Evolutionary conservation across 1,284 basidiomycete genomes (phyloP).

Genomic region (Hemileia vastatrix): DNA sequence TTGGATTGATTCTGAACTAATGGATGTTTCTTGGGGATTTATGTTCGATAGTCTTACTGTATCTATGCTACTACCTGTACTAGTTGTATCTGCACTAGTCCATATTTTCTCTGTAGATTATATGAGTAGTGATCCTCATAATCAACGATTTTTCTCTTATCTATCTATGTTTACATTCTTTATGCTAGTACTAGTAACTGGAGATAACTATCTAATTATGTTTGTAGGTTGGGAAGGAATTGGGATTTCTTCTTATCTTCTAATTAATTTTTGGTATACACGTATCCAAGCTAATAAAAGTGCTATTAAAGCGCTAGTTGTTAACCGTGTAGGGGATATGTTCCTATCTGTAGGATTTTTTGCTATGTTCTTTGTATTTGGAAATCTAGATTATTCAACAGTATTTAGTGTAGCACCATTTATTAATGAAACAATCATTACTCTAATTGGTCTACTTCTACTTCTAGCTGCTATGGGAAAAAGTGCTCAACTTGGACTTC

Average conservation of each 20-base stretch:
- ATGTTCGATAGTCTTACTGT: conserved; percentile 44
- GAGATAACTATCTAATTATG: conserved; percentile 44
- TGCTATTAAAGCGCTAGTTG: conserved; percentile 43
- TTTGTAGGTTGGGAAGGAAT: conserved; percentile 45
- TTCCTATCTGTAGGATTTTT: conserved; percentile 43
- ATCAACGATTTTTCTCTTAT: conserved; percentile 46
- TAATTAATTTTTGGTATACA: conserved; percentile 45
- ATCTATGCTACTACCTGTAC: conserved; percentile 42
- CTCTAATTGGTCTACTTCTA: conserved; percentile 41
- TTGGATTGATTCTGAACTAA: conserved; percentile 43
- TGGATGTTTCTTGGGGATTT: conserved; percentile 42
- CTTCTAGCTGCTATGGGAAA: conserved; percentile 43
- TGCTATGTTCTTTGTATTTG: conserved; percentile 40
- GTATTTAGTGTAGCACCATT: conserved; percentile 41
- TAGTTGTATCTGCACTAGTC: conserved; percentile 43
- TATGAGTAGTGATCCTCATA: conserved; percentile 44
- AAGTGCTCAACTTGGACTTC: conserved; percentile 39
- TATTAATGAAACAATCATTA: conserved; percentile 42
- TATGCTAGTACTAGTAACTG: conserved; percentile 43
- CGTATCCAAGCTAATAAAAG: conserved; percentile 45
- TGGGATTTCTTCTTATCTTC: too few species aligned
- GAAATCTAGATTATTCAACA: conserved; percentile 42
- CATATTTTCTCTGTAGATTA: conserved; percentile 45
- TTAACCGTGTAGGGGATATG: conserved; percentile 45
- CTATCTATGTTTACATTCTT: too few species aligned